phyloP scores from a whole-genome alignment of 257 asterid genomes.

The Gentiana dahurica region DNA sequence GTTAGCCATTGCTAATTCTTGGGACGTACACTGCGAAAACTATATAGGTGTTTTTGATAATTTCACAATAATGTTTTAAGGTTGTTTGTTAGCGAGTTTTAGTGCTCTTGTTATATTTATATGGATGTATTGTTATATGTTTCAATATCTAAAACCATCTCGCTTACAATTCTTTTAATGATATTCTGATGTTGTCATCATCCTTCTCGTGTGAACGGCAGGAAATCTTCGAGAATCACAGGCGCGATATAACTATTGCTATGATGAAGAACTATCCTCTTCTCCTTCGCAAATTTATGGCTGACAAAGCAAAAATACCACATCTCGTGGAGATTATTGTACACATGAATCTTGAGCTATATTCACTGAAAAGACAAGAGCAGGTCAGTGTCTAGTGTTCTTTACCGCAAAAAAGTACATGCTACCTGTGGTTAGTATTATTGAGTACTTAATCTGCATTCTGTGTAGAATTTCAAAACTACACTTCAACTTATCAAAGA shows the following conservation, averaged over 20 bases:
- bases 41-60: too few relatives aligned
- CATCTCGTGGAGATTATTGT: slow-evolving; percentile 67
- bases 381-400: slow-evolving; percentile 41
- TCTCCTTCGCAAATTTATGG: slow-evolving; percentile 77
- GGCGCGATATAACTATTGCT: slow-evolving; percentile 60
- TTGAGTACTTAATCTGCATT: slow-evolving; percentile 3
- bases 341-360: slow-evolving; percentile 75
- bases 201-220: slow-evolving; percentile 21
- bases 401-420: slow-evolving; percentile 2
- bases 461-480: slow-evolving; percentile 57
- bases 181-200: not conserved
- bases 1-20: too few relatives aligned
- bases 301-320: slow-evolving; percentile 78
- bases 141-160: too few relatives aligned
- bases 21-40: too few relatives aligned
- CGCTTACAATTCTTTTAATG: not conserved
- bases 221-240: slow-evolving; percentile 64
- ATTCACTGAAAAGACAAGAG: slow-evolving; percentile 87
- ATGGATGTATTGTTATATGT: too few relatives aligned
- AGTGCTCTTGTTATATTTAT: too few relatives aligned
- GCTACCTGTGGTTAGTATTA: not conserved
- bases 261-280: slow-evolving; percentile 87
- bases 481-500: slow-evolving; percentile 60
- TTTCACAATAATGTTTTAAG: too few relatives aligned
- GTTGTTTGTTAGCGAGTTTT: too few relatives aligned